Base-by-base conservation (phyloP, 1,139 yeast species). In the Zhuliangozyma parablackwelliae region DNA sequence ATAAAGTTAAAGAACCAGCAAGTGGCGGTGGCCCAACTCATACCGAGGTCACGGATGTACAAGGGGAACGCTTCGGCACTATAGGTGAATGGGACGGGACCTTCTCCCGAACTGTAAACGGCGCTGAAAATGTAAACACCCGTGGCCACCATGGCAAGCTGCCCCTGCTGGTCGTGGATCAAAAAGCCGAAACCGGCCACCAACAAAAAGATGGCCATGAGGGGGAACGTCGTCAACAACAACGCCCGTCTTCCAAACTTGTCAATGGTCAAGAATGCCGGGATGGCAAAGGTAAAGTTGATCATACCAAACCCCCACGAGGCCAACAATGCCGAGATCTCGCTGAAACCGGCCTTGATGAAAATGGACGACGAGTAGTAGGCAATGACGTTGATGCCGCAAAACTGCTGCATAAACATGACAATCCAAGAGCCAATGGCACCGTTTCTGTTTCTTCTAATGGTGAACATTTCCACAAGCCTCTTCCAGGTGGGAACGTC, bases 361-460 rank as follows among this genome's bases (percentile, higher is more conserved):
- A 87, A 87, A 44, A 87, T 86, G 10, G 84, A 71, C 1, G 89
- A 79, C 0, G 88, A 80, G 57, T 82, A 84, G 60, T 83, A 82
- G 13, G 95, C 94, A 61, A 88, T 86, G 37, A 86, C 94, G 53
- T 87, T 88, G 55, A 88, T 81, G 53, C 96, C 96, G 63, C 95
- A 87, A 66, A 88, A 84, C 58, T 88, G 96, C 65, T 88, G 96
- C 88, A 84, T 83, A 56, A 86, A 83, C 80, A 88, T 87, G 44
- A 81, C 86, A 44, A 86, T 72, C 75, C 84, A 83, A 3, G 95
- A 79, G 39, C 88, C 95, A 40, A 82, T 51, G 9, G 88, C 78
- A 39, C 92, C 95, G 51, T 88, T 82, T 62, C 95, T 75, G 61
- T 86, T 85, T 68, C 96, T 78, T 58, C 92, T 76, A 35, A 84